Evolutionary conservation across 208 protist species (phyloP), one percentile per base, ranked within the genome.

Genomic region (Leishmania amazonensis): DNA sequence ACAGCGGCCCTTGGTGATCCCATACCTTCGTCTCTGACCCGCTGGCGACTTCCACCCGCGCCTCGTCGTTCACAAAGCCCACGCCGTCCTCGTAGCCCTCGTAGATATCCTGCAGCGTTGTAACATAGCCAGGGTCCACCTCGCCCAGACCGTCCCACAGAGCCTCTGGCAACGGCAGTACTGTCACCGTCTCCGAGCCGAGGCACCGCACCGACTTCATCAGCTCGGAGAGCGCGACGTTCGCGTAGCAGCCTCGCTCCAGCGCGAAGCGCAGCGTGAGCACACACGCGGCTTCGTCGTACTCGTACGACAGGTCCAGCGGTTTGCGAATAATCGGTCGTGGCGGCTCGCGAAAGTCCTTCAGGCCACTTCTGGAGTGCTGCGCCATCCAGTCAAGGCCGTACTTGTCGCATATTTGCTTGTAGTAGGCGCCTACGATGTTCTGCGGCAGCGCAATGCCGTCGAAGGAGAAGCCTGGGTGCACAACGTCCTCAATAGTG

Each of bases 201-300:
- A 90, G 88, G 80, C 94, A 96, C 15, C 89, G 91, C 65, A 81
- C 57, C 65, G 83, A 74, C 77, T 93, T 94, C 89, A 97, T 90
- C 45, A 97, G 82, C 82, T 97, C 92, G 60, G 91, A 92, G 40
- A 97, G 82, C 40, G 92, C 93, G 58, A 97, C 94, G 70, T 97
- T 97, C 11, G 94, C 94, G 76, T 97, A 97, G 78, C 93, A 93
- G 42, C 94, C 94, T 42, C 94, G 92, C 86, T 96, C 91, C 4
- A 97, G 79, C 17, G 91, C 87, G 80, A 97, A 97, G 53, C 89
- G 76, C 24, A 96, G 68, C 42, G 85, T 91, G 31, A 97, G 78
- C 74, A 86, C 89, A 5, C 78, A 78, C 4, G 86, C 85, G 17
- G 53, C 76, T 7, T 45, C 72, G 78, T 95, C 79, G 87, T 95